These are phyloP conservation scores for Hygrocybe coccinea DNA, from an alignment of 768 basidiomycete genomes.

Conservation along the genomic window DNA sequence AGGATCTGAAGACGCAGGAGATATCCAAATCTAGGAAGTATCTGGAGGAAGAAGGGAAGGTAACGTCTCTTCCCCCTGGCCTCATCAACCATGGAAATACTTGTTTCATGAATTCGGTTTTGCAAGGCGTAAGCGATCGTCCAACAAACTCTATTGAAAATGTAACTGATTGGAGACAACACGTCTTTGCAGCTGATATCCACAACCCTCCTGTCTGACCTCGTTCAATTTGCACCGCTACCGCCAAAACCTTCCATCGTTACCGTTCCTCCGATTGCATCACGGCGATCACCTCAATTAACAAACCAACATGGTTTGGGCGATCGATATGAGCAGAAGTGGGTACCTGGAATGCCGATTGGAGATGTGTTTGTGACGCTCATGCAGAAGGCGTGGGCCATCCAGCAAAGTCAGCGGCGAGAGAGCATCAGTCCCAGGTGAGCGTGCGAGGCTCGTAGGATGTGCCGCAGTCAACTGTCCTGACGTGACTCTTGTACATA, in stretches of 20 bases:
- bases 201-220: conserved; percentile 53
- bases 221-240: conserved; percentile 51
- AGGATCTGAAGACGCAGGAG: too few relatives aligned
- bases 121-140: conserved; percentile 68
- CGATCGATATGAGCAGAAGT: conserved; percentile 46
- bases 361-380: conserved; percentile 62
- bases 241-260: conserved; percentile 36
- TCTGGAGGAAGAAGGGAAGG: conserved; percentile 58
- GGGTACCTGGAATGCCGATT: conserved; percentile 61
- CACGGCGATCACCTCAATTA: conserved; percentile 56
- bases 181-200: conserved; percentile 55
- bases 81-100: conserved; percentile 82
- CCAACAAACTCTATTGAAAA: conserved; percentile 1
- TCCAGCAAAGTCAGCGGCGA: conserved; percentile 47
- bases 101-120: conserved; percentile 93
- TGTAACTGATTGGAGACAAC: not conserved
- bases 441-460: not conserved
- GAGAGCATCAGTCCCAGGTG: conserved; percentile 65
- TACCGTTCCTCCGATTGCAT: conserved; percentile 38
- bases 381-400: conserved; percentile 59
- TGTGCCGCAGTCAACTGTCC: not conserved
- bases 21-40: conserved; percentile 41
- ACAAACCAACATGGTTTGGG: conserved; percentile 60
- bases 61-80: conserved; percentile 64
- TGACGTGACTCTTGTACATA: not conserved